Conservation (phyloP, 139 green algal genomes). For the Chlorella sp. region DNA sequence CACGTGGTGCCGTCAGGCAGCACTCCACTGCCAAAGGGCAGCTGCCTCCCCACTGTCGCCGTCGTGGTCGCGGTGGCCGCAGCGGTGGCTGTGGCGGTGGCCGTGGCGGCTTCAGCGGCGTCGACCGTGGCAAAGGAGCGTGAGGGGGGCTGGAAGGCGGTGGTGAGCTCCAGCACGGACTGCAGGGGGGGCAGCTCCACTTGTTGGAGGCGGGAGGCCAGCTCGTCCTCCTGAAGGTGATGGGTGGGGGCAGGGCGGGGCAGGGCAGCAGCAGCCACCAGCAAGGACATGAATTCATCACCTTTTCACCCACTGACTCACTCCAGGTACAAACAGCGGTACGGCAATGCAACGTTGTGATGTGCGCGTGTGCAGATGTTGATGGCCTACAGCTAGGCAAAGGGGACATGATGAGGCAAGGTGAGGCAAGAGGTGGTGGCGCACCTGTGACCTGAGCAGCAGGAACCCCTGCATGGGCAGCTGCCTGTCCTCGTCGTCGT, state of each 20-base stretch:
- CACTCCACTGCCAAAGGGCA: conserved; percentile 49
- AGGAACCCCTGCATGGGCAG: neutral
- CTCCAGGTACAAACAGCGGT: no score
- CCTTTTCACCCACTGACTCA: no score
- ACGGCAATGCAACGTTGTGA: no score
- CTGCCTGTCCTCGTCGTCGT: neutral
- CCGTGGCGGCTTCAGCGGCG: neutral
- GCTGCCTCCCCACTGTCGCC: conserved; percentile 12
- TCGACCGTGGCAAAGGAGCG: conserved; percentile 4
- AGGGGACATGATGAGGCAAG: no score
- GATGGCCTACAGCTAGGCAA: no score
- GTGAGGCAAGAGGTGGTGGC: no score
- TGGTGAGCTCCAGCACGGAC: conserved; percentile 57
- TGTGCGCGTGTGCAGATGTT: no score
- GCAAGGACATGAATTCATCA: no score
- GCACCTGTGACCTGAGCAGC: neutral
- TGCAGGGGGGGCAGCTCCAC: conserved; percentile 55
- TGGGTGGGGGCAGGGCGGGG: no score
- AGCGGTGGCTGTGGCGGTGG: neutral
- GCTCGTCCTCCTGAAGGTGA: conserved; percentile 35
- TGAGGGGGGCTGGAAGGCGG: conserved; percentile 39
- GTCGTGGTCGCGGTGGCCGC: neutral
- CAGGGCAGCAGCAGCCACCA: no score
- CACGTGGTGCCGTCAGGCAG: conserved; percentile 60
- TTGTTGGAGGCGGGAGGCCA: conserved; percentile 15